These are phyloP conservation scores for Clarireedia monteithiana DNA, from an alignment of 2,329 filamentous ascomycete species.

Conservation along the genomic window DNA sequence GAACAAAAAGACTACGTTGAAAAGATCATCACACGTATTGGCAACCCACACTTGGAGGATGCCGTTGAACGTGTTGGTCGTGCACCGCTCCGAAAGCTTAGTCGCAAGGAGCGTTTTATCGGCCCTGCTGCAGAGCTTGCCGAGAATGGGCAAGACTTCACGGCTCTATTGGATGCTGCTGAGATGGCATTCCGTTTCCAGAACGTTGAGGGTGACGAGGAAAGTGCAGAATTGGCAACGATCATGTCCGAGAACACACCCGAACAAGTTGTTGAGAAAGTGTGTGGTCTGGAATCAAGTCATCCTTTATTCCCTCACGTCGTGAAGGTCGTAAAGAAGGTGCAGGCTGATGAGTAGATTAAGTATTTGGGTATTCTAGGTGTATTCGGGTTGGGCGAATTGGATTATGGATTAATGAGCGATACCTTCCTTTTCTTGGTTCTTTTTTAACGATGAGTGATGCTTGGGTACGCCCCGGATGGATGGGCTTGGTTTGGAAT, in stretches of 20 bases:
- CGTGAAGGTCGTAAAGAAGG: constrained; percentile 71
- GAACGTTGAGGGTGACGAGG: constrained; percentile 84
- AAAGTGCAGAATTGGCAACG: constrained; percentile 77
- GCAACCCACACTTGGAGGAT: constrained; percentile 88
- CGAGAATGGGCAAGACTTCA: constrained; percentile 66
- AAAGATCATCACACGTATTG: constrained; percentile 87
- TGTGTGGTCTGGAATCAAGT: constrained; percentile 69
- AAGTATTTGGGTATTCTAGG: neutral
- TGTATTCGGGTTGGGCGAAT: constrained; percentile 9
- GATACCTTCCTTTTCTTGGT: constrained; percentile 1
- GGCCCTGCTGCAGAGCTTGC: constrained; percentile 85
- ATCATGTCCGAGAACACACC: constrained; percentile 70
- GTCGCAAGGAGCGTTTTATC: constrained; percentile 92
- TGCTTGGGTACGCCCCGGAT: neutral
- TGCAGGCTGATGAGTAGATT: constrained; percentile 48
- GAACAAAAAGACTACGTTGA: constrained; percentile 84
- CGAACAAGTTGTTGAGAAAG: constrained; percentile 67
- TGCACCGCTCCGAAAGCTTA: constrained; percentile 87
- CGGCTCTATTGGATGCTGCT: constrained; percentile 69
- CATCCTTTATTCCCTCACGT: constrained; percentile 75
- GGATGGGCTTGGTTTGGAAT: neutral
- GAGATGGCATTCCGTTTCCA: constrained; percentile 96
- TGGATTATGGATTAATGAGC: constrained; percentile 10
- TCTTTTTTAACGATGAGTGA: neutral
- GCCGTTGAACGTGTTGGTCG: constrained; percentile 91